A percentile compares a stretch with the other conserved stretches of the same genome.
phyloP scores from a whole-genome alignment of 768 basidiomycete species.

The Termitomyces sp. region DNA sequence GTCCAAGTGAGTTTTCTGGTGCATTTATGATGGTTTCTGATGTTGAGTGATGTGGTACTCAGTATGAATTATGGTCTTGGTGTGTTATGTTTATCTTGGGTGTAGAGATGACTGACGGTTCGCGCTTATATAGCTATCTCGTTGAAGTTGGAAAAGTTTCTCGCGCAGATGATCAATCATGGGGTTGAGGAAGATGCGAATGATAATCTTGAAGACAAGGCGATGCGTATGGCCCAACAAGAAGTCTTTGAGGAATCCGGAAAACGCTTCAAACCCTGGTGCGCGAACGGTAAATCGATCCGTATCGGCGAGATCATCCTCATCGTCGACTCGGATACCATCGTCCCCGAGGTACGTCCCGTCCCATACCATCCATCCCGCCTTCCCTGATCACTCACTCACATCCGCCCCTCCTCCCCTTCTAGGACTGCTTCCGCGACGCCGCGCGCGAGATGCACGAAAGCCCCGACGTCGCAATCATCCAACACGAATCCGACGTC shows the following conservation, averaged over 20 bases:
- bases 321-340: constrained; percentile 76
- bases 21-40: background rate
- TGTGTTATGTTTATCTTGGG: background rate
- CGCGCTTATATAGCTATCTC: constrained; percentile 39
- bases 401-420: background rate
- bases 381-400: background rate
- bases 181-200: constrained; percentile 38
- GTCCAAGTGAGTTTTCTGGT: constrained; percentile 38
- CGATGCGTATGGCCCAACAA: constrained; percentile 69
- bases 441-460: constrained; percentile 82
- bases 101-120: background rate
- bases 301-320: constrained; percentile 78
- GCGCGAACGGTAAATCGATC: constrained; percentile 68
- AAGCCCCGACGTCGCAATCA: constrained; percentile 79
- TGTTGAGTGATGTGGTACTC: background rate
- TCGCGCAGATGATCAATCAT: constrained; percentile 40
- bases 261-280: constrained; percentile 61
- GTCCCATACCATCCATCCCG: background rate
- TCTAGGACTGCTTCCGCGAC: constrained; percentile 82
- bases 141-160: constrained; percentile 54
- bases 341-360: constrained; percentile 61
- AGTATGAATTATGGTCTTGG: constrained; percentile 81
- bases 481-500: constrained; percentile 87
- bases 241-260: constrained; percentile 63
- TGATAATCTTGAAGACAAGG: constrained; percentile 66